Percentiles rank a stretch among this genome's conserved stretches.
Conservation (phyloP, 129 eudicot species). For the Dittrichia graveolens region DNA sequence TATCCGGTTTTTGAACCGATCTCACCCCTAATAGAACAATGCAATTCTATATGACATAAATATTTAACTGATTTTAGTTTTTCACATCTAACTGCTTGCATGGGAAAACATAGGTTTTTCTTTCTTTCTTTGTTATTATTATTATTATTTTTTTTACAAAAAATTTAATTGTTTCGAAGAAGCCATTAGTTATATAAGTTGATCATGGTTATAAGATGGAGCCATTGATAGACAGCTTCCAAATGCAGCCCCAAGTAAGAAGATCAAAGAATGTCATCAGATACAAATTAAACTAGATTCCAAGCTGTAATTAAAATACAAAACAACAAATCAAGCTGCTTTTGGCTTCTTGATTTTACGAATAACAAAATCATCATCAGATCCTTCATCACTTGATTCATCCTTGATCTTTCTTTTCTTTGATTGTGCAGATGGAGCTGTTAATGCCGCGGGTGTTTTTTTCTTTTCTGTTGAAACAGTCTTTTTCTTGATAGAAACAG, state of each 20-base stretch:
- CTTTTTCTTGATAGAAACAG: constrained; percentile 51
- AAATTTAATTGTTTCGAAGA: no score
- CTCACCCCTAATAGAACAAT: no score
- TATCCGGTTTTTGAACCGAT: no score
- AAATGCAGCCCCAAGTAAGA: neutral
- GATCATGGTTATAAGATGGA: neutral
- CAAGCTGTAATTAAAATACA: neutral
- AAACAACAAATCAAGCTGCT: constrained; percentile 32
- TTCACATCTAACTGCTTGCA: no score
- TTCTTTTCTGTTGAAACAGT: constrained; percentile 50
- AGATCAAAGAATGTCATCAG: neutral
- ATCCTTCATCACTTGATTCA: constrained; percentile 41
- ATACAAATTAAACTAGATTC: constrained; percentile 21
- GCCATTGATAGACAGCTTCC: neutral
- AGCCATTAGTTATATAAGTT: neutral
- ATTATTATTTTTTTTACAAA: neutral
- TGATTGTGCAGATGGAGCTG: constrained; percentile 43
- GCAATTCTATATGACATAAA: no score
- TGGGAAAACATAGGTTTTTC: no score
- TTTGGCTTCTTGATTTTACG: constrained; percentile 55
- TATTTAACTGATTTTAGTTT: no score
- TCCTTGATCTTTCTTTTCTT: constrained; percentile 57
- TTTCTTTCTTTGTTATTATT: neutral
- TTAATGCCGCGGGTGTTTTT: constrained; percentile 53
- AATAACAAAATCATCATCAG: constrained; percentile 65